Percentiles rank a stretch among this genome's conserved stretches.
Evolutionary conservation across 139 green algal species (phyloP).

Genomic region (Zygnema cylindricum): DNA sequence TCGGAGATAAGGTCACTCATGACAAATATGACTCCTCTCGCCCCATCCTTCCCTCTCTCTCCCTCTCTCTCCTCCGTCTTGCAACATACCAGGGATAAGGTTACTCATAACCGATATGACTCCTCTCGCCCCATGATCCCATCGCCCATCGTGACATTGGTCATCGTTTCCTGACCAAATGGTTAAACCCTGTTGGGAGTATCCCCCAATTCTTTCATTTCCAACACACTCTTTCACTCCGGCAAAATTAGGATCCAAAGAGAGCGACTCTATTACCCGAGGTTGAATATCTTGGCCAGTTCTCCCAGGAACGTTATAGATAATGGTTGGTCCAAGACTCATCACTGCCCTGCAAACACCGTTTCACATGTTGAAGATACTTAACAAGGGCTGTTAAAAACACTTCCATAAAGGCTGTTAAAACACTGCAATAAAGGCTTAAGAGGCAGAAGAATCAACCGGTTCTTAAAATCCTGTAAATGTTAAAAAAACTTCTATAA

Average conservation of each 20-base stretch:
- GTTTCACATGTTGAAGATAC: too few species aligned
- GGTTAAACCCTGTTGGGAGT: constrained; percentile 73
- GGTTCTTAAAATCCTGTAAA: too few species aligned
- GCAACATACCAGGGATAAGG: constrained; percentile 81
- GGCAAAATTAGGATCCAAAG: constrained; percentile 86
- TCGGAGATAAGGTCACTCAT: too few species aligned
- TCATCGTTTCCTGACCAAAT: constrained; percentile 98
- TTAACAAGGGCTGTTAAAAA: too few species aligned
- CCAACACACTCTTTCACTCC: constrained; percentile 87
- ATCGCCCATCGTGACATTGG: constrained; percentile 87
- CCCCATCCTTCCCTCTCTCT: too few species aligned
- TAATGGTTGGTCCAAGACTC: constrained; percentile 86
- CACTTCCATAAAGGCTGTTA: too few species aligned
- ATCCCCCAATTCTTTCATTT: constrained; percentile 67
- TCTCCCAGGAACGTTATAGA: constrained; percentile 96
- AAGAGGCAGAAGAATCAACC: too few species aligned
- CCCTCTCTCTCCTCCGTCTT: too few species aligned
- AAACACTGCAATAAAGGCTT: too few species aligned
- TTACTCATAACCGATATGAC: constrained; percentile 96
- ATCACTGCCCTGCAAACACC: constrained; percentile 68
- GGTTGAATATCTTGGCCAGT: constrained; percentile 95
- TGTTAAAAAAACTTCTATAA: too few species aligned
- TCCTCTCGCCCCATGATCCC: constrained; percentile 66
- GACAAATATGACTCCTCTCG: too few species aligned
- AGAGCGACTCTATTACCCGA: constrained; percentile 81